Base-by-base conservation (phyloP, 768 basidiomycete species). In the Mycena latifolia region DNA sequence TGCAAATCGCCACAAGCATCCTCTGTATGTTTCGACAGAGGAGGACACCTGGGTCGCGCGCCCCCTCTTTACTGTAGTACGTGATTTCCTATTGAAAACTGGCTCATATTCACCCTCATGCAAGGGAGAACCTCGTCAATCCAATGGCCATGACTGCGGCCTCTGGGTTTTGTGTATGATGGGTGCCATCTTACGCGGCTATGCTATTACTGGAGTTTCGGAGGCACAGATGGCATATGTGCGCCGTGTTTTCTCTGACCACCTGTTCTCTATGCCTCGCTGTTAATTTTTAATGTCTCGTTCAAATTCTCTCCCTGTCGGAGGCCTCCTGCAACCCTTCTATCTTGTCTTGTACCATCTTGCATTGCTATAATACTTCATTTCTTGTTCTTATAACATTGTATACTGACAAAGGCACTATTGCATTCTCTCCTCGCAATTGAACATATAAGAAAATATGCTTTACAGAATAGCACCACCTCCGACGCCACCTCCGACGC, bases 81-180 rank as follows among this genome's bases (percentile, higher is more conserved):
- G n/a, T 29, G n/a, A n/a, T 17, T 53, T 15, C 27, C 14, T 35
- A 35, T 35, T 6, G 8, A 10, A 20, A 9, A 17, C 18, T 24
- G 28, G 3, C 29, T 7, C 11, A 11, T 31, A 2, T 22, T 61
- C 28, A 45, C 29, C 0, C 0, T 15, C 5, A 28, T 27, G 9
- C 11, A 12, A 61, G 59, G 61, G 45, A 24, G 15, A 46, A 2
- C 24, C 52, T 4, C 50, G 29, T 6, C 65, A 66, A 46, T 54
- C 66, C 18, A 72, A 72, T 33, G 41, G 55, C 7, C 52, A 67
- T 46, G 69, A 72, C 33, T 70, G 71, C 29, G 69, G 69, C 10
- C 18, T 70, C 14, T 70, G 71, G 69, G 69, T 72, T n/a, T 43
- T 70, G 25, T 63, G 69, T 33, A 43, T 54, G n/a, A 69, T 73